A percentile compares a stretch with the other conserved stretches of the same genome.
Conservation (phyloP, 495 filamentous ascomycete species). For the Hypoxylon cercidicola region DNA sequence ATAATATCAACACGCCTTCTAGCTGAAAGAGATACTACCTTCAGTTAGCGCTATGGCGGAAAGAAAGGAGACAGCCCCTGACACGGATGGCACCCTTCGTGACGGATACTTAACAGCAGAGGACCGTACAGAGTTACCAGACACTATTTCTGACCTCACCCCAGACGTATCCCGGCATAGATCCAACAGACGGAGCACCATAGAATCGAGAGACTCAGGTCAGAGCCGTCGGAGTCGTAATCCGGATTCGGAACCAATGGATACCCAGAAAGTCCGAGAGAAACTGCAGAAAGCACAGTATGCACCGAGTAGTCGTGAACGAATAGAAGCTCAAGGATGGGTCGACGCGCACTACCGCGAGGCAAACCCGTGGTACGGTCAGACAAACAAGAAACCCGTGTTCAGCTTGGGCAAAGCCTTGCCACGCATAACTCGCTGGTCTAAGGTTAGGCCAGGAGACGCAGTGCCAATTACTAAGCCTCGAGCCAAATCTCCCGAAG, state of each 20-base stretch:
- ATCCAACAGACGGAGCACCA: constrained; percentile 3
- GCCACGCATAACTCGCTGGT: constrained; percentile 58
- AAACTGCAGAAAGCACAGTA: neutral
- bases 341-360: constrained; percentile 50
- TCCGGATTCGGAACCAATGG: neutral
- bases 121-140: constrained; percentile 3
- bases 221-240: neutral
- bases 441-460: constrained; percentile 57
- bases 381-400: constrained; percentile 56
- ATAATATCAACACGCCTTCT: neutral
- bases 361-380: constrained; percentile 59
- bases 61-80: constrained; percentile 3
- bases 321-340: constrained; percentile 5
- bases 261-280: neutral
- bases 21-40: neutral
- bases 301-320: neutral
- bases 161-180: neutral
- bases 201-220: neutral
- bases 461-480: constrained; percentile 42
- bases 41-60: constrained; percentile 6
- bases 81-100: neutral
- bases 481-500: constrained; percentile 20
- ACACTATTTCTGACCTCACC: constrained; percentile 3
- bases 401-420: constrained; percentile 62
- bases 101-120: neutral